Percentiles rank a stretch among this genome's conserved stretches.
Evolutionary conservation across 2,329 filamentous ascomycete genomes (phyloP).

Genomic region (Atkinsonella texensis): DNA sequence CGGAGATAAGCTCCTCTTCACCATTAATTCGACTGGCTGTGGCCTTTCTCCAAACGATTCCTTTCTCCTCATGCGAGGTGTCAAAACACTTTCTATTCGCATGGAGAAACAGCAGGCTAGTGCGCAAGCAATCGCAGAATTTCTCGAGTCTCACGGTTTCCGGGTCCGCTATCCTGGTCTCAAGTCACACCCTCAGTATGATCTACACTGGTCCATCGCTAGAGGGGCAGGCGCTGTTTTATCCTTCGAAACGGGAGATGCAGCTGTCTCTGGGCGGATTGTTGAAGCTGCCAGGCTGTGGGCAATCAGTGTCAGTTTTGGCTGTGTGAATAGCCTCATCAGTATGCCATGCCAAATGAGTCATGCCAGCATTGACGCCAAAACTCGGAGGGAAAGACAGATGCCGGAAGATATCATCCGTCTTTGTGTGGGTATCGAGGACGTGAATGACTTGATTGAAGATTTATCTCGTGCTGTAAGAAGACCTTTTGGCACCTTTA

Average conservation of each 20-base stretch:
- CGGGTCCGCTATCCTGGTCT: conserved; percentile 90
- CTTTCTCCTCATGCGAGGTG: conserved; percentile 85
- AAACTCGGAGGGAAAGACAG: conserved; percentile 76
- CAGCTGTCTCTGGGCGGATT: conserved; percentile 74
- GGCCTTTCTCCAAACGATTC: conserved; percentile 91
- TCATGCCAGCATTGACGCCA: conserved; percentile 94
- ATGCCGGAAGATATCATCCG: conserved; percentile 97
- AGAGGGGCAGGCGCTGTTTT: conserved; percentile 88
- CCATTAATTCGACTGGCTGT: conserved; percentile 92
- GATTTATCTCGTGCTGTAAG: conserved; percentile 83
- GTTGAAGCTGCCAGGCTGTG: conserved; percentile 86
- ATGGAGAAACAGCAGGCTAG: conserved; percentile 98
- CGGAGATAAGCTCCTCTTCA: conserved; percentile 87
- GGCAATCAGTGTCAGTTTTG: conserved; percentile 95
- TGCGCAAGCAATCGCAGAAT: conserved; percentile 80
- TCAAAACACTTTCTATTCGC: conserved; percentile 93
- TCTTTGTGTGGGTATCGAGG: conserved; percentile 92
- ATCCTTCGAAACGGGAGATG: conserved; percentile 89
- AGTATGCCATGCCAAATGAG: conserved; percentile 99
- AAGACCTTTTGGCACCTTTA: neutral
- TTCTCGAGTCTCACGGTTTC: conserved; percentile 85
- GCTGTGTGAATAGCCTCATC: conserved; percentile 95
- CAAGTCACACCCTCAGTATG: conserved; percentile 91
- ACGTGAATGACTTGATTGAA: conserved; percentile 81
- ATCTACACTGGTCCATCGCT: conserved; percentile 90